Percentiles rank a stretch among this genome's conserved stretches.
Evolutionary conservation across 2,329 filamentous ascomycete genomes (phyloP).

Genomic region (Fusarium mundagurra): DNA sequence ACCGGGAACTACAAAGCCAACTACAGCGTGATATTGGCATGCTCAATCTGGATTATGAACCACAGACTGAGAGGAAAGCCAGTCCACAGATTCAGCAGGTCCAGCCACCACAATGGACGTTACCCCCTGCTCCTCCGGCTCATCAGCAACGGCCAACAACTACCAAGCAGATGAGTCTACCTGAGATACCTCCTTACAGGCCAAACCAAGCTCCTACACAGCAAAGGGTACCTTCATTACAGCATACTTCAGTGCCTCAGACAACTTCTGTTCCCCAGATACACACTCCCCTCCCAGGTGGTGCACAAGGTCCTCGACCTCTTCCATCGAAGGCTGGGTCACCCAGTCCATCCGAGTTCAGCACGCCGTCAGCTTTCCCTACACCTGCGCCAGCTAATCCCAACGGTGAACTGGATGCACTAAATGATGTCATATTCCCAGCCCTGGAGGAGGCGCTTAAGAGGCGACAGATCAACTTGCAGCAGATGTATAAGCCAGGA

Average conservation of each 20-base stretch:
- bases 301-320: slow-evolving; percentile 37
- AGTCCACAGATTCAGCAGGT: slow-evolving; percentile 20
- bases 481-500: slow-evolving; percentile 58
- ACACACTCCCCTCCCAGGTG: slow-evolving; percentile 24
- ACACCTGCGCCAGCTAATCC: slow-evolving; percentile 65
- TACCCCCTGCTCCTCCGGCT: slow-evolving; percentile 47
- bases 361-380: slow-evolving; percentile 62
- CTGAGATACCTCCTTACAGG: slow-evolving; percentile 66
- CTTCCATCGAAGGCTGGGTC: slow-evolving; percentile 47
- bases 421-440: slow-evolving; percentile 91
- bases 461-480: slow-evolving; percentile 73
- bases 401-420: slow-evolving; percentile 80
- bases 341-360: slow-evolving; percentile 45
- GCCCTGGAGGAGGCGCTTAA: slow-evolving; percentile 91
- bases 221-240: slow-evolving; percentile 43
- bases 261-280: slow-evolving; percentile 31
- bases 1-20: slow-evolving; percentile 68
- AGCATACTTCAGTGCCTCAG: slow-evolving; percentile 36
- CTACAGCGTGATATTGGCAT: slow-evolving; percentile 70
- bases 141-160: slow-evolving; percentile 50
- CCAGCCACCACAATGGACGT: slow-evolving; percentile 25
- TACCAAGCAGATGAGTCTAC: slow-evolving; percentile 57
- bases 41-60: slow-evolving; percentile 58
- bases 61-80: slow-evolving; percentile 17
- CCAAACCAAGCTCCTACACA: slow-evolving; percentile 49